Evolutionary conservation across 2,329 filamentous ascomycete genomes (phyloP), one percentile per base, ranked within the genome.

Genomic region (Colletotrichum sublineola): DNA sequence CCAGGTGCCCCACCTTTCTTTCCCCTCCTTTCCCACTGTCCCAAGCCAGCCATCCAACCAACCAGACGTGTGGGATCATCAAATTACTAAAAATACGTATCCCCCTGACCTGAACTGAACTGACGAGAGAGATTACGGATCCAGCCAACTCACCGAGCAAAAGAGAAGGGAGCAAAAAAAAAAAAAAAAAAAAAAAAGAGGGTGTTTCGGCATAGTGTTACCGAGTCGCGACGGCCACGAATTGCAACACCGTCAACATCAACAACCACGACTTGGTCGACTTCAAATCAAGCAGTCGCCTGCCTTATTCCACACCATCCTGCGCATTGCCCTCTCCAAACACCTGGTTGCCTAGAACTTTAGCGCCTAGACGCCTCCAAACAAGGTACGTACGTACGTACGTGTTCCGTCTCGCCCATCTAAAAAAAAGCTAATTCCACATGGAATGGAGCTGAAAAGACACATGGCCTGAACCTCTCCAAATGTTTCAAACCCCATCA

Each of bases 371-470:
- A 36, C 33, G 46, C 61, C 61, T 24, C 31, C 46, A 48, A 18
- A 18, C 14, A 63, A 36, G 24, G 24, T 24, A 24, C 24, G 38
- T 64, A 61, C 24, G 38, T 64, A 61, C 60, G 60, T 69, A 69
- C 40, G 53, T 58, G 65, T 50, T 71, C 42, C 38, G 64, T 57
- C 36, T 44, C 40, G 42, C 69, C 66, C 55, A 55, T 72, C 40
- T 40, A 58, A 68, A 72, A 46, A 68, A 72, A 72, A 64, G 55
- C 66, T 65, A 69, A 72, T 60, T 61, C 66, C 57, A 50, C n/a
- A 55, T 40, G 69, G 69, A 72, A 72, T 72, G 69, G 69, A 69
- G 69, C 69, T 65, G 66, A 64, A 69, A 72, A 72, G 69, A 72
- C 69, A 72, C 58, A 72, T 72, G 66, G 69, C 69, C 69, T 64